These are phyloP conservation scores for Lojkania enalia DNA, from an alignment of 2,329 filamentous ascomycete genomes.

Conservation along the genomic window DNA sequence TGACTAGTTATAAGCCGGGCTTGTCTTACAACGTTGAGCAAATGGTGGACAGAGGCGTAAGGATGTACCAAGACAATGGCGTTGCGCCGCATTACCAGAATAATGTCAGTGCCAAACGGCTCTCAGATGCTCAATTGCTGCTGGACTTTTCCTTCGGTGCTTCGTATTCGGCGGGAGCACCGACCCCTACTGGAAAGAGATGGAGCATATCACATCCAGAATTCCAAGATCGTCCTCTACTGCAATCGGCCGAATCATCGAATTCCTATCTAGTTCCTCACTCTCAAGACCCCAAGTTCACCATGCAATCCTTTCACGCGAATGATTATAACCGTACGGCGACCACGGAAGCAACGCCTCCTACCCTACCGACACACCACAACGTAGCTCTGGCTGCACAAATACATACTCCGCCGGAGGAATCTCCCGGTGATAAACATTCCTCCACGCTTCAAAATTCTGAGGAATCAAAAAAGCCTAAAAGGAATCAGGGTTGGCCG, in stretches of 20 bases:
- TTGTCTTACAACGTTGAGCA: slow-evolving; percentile 47
- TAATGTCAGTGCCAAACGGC: slow-evolving; percentile 33
- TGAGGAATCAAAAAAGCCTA: slow-evolving; percentile 28
- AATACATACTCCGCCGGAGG: slow-evolving; percentile 47
- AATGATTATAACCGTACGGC: no score
- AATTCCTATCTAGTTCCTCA: background rate
- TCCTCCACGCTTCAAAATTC: slow-evolving; percentile 7
- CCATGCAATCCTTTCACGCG: background rate
- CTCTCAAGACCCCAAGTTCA: background rate
- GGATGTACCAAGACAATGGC: slow-evolving; percentile 31
- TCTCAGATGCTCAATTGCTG: slow-evolving; percentile 52
- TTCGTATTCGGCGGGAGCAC: slow-evolving; percentile 31
- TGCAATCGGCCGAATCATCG: background rate
- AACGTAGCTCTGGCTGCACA: slow-evolving; percentile 35
- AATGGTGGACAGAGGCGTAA: slow-evolving; percentile 38
- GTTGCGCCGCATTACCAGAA: slow-evolving; percentile 26
- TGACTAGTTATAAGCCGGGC: slow-evolving; percentile 51
- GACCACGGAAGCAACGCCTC: background rate
- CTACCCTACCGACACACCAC: no score
- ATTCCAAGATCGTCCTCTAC: slow-evolving; percentile 4
- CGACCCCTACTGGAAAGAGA: slow-evolving; percentile 32
- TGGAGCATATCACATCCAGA: slow-evolving; percentile 31
- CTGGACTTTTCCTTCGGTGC: slow-evolving; percentile 47
- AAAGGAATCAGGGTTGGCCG: slow-evolving; percentile 48
- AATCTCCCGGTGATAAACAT: slow-evolving; percentile 19